Percentiles rank a stretch among this genome's conserved stretches.
phyloP scores from a whole-genome alignment of 805 yeast genomes.

The Sugiyamaella boreocaroliniensis region DNA sequence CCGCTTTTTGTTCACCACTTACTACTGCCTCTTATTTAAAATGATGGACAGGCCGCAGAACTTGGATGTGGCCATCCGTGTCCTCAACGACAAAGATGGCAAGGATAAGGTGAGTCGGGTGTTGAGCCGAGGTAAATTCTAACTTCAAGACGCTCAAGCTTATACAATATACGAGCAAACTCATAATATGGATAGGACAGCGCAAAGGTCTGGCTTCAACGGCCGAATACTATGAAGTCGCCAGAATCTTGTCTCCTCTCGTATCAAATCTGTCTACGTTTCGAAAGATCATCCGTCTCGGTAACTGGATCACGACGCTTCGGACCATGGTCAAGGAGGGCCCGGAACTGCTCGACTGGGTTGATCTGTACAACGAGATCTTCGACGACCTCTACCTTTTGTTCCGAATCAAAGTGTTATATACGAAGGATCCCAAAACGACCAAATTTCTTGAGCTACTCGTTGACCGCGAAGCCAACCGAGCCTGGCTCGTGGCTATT shows the following conservation, averaged over 20 bases:
- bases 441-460: constrained; percentile 12
- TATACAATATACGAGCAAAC: constrained; percentile 25
- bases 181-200: constrained; percentile 17
- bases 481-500: constrained; percentile 26
- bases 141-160: constrained; percentile 21
- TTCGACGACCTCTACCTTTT: constrained; percentile 27
- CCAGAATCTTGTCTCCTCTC: constrained; percentile 17
- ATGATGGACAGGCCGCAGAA: neutral
- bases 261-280: constrained; percentile 25
- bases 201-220: constrained; percentile 3
- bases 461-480: constrained; percentile 23
- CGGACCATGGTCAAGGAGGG: constrained; percentile 7
- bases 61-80: constrained; percentile 11
- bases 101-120: constrained; percentile 21
- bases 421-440: constrained; percentile 1
- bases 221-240: constrained; percentile 1
- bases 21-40: neutral
- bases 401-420: constrained; percentile 23
- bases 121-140: neutral
- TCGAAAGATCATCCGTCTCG: constrained; percentile 27
- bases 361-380: constrained; percentile 25
- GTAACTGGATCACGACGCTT: constrained; percentile 24
- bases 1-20: neutral
- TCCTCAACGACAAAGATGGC: constrained; percentile 24
- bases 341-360: constrained; percentile 11